A percentile compares a stretch with the other conserved stretches of the same genome.
These are phyloP conservation scores for Sapria himalayana DNA, from an alignment of 345 rosid genomes.

Conservation along the genomic window DNA sequence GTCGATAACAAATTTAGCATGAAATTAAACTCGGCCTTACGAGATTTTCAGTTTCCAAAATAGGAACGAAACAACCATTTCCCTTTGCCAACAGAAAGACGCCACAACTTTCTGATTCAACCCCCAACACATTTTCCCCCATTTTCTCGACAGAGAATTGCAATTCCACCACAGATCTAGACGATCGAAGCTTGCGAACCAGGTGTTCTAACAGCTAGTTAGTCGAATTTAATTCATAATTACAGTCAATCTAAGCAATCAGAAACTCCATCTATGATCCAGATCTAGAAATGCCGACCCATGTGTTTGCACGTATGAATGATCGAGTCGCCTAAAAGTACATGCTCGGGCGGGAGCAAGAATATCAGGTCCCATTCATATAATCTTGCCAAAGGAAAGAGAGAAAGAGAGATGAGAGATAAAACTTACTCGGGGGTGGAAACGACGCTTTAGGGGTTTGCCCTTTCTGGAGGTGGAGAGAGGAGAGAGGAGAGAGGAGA, in stretches of 20 bases:
- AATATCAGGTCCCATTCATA: slow-evolving; percentile 38
- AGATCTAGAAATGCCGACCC: too few species aligned
- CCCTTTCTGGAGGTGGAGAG: slow-evolving; percentile 68
- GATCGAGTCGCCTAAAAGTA: too few species aligned
- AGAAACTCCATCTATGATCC: too few species aligned
- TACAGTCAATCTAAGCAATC: slow-evolving; percentile 6
- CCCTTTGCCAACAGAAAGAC: too few species aligned
- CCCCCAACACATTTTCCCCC: slow-evolving; percentile 2
- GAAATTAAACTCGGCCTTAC: too few species aligned
- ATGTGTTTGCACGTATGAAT: too few species aligned
- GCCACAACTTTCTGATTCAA: slow-evolving; percentile 9
- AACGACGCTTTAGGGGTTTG: slow-evolving; percentile 73
- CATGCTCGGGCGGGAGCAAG: too few species aligned
- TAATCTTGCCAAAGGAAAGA: slow-evolving; percentile 16
- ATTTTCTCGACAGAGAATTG: slow-evolving; percentile 7
- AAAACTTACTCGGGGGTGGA: slow-evolving; percentile 71
- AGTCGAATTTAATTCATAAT: too few species aligned
- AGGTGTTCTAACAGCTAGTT: too few species aligned
- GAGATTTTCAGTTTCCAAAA: slow-evolving; percentile 9
- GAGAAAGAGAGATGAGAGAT: slow-evolving; percentile 47
- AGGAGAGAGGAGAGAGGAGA: slow-evolving; percentile 19
- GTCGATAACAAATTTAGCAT: too few species aligned
- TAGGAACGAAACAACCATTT: not conserved
- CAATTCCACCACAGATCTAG: slow-evolving; percentile 19
- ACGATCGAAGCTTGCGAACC: too few species aligned